phyloP scores from a whole-genome alignment of 768 basidiomycete species.

The Mycena venus region DNA sequence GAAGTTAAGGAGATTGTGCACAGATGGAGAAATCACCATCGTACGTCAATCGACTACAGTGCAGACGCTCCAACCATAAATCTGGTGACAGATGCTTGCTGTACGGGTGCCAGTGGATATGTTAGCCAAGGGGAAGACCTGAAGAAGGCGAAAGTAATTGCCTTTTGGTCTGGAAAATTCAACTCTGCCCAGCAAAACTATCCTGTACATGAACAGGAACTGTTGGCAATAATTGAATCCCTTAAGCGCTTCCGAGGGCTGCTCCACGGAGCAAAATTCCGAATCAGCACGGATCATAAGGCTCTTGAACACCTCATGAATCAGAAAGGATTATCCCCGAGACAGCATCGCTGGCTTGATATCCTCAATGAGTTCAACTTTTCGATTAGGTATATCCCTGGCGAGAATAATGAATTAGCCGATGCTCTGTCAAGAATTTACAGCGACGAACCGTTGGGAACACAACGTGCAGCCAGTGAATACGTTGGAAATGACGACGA shows the following conservation, averaged over 20 bases:
- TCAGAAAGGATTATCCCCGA: slow-evolving; percentile 48
- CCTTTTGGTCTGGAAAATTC: slow-evolving; percentile 54
- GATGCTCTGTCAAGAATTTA: slow-evolving; percentile 47
- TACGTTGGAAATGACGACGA: slow-evolving; percentile 5
- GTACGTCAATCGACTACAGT: slow-evolving; percentile 37
- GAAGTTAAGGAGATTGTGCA: slow-evolving; percentile 46
- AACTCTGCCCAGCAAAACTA: slow-evolving; percentile 55
- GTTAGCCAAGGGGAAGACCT: slow-evolving; percentile 43
- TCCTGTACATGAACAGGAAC: slow-evolving; percentile 54
- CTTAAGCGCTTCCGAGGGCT: slow-evolving; percentile 46
- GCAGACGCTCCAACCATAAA: slow-evolving; percentile 37
- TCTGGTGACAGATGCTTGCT: slow-evolving; percentile 48
- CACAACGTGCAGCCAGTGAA: slow-evolving; percentile 13
- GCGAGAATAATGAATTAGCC: slow-evolving; percentile 45
- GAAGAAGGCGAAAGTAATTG: slow-evolving; percentile 41
- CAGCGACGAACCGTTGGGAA: slow-evolving; percentile 28
- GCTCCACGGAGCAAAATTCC: slow-evolving; percentile 46
- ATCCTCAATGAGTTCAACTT: slow-evolving; percentile 45
- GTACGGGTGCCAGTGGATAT: slow-evolving; percentile 45
- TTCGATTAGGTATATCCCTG: slow-evolving; percentile 42
- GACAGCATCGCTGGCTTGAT: slow-evolving; percentile 55
- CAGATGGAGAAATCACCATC: slow-evolving; percentile 34
- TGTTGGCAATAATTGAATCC: slow-evolving; percentile 51
- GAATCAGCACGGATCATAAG: slow-evolving; percentile 47
- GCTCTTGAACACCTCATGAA: slow-evolving; percentile 41